These are phyloP conservation scores for Cladosporium sp. DNA, from an alignment of 2,329 filamentous ascomycete species.

Conservation along the genomic window DNA sequence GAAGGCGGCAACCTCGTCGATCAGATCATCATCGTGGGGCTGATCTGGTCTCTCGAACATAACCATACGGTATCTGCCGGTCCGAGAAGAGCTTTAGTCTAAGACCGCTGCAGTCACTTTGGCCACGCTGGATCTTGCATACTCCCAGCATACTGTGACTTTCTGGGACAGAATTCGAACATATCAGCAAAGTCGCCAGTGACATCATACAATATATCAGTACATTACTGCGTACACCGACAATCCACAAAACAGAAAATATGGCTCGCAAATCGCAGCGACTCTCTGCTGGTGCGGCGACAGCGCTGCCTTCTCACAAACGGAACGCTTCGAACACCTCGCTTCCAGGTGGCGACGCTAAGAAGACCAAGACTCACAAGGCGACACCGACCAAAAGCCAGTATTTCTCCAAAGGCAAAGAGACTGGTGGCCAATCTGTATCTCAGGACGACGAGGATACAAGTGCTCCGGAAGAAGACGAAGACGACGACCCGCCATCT, in stretches of 20 bases:
- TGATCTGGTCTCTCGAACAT: slow-evolving; percentile 5
- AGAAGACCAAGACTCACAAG: slow-evolving; percentile 30
- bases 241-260: background rate
- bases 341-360: slow-evolving; percentile 19
- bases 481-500: slow-evolving; percentile 30
- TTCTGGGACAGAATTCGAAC: background rate
- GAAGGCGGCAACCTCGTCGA: slow-evolving; percentile 14
- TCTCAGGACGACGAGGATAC: slow-evolving; percentile 24
- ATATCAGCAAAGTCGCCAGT: background rate
- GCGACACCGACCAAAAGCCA: slow-evolving; percentile 53
- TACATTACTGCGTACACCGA: background rate
- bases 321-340: slow-evolving; percentile 30
- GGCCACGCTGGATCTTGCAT: slow-evolving; percentile 1
- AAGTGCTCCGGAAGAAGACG: slow-evolving; percentile 26
- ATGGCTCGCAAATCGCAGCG: slow-evolving; percentile 36
- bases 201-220: background rate
- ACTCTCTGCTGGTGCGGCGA: slow-evolving; percentile 24
- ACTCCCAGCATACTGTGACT: background rate
- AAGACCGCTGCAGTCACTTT: background rate
- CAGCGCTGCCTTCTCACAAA: slow-evolving; percentile 29
- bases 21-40: slow-evolving; percentile 1
- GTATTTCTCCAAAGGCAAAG: slow-evolving; percentile 45
- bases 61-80: background rate
- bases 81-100: background rate
- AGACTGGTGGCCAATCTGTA: background rate